Conservation (phyloP, 306 rosid genomes). For the Prunus persica region DNA sequence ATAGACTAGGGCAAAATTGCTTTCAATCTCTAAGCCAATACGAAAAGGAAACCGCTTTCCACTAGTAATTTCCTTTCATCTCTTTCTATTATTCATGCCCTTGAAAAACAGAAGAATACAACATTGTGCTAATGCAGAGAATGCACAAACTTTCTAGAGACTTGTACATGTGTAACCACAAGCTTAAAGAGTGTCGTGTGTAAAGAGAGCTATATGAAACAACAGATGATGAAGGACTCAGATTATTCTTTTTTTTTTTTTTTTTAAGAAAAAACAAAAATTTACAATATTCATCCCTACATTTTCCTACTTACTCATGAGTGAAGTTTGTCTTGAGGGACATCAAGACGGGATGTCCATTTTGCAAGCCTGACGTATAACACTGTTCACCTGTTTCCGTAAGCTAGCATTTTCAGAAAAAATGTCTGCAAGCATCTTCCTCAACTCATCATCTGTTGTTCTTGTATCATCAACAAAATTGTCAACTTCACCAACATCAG, state of each 20-base stretch:
- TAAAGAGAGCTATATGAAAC: conserved; percentile 30
- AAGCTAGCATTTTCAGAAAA: conserved; percentile 68
- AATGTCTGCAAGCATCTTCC: conserved; percentile 59
- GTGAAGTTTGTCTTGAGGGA: conserved; percentile 33
- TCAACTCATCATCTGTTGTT: conserved; percentile 52
- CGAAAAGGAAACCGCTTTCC: not conserved
- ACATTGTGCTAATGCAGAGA: not conserved
- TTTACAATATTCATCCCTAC: conserved; percentile 35
- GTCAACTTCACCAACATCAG: conserved; percentile 36
- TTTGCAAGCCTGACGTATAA: conserved; percentile 45
- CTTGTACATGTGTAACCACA: conserved; percentile 2
- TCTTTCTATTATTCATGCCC: conserved; percentile 29
- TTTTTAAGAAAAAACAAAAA: not conserved
- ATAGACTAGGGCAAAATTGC: not conserved
- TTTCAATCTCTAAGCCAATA: not conserved
- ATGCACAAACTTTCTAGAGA: conserved; percentile 1
- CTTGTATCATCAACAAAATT: conserved; percentile 21
- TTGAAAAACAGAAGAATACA: not conserved
- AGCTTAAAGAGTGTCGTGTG: conserved; percentile 32
- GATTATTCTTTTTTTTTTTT: not conserved
- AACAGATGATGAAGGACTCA: conserved; percentile 10
- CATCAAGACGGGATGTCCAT: conserved; percentile 33
- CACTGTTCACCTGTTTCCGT: conserved; percentile 73
- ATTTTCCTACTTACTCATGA: conserved; percentile 39
- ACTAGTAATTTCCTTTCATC: conserved; percentile 5